Base-by-base conservation (phyloP, 306 rosid species). In the Citrullus colocynthis region DNA sequence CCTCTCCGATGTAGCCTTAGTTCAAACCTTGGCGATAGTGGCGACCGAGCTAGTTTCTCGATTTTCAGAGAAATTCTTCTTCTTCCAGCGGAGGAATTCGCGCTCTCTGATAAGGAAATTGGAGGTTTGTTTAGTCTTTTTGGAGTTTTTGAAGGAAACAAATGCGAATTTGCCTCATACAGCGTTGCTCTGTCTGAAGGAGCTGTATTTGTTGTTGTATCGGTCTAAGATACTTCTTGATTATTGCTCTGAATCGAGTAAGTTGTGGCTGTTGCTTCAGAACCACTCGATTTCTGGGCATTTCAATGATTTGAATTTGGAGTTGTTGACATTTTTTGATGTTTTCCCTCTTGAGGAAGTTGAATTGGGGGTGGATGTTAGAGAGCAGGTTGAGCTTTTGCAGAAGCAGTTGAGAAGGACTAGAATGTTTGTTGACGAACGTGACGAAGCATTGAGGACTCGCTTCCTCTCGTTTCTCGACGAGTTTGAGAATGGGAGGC, bases 261-360 rank as follows among this genome's bases (percentile, higher is more conserved):
- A 92, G 92, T 82, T 91, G 8, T 94, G 98, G 98, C 92, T 94
- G 56, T 79, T 94, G 87, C 97, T 94, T 81, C 98, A 90, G 85
- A 90, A 90, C 66, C 95, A 88, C 58, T 84, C 98, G 7, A 89
- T 94, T 59, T 92, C 98, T 2, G 97, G 94, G 44, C 96, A 94
- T 85, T 94, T 92, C 61, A 96, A 94, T 78, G 98, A 94, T 80
- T 79, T 94, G 90, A 92, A 92, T 72, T 90, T 87, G 51, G 98
- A 94, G 55, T 88, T 94, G 54, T 92, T 96, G 49, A 92, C 95
- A 64, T 92, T 94, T 80, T 81, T 94, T 70, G 98, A 94, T 79
- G 98, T 94, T 18, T 92, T 94, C 37, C 98, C 98, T 0, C 49
- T 88, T 60, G 83, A 75, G 65, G 93, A 90, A 60, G 83, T 90